Evolutionary conservation across 2,329 filamentous ascomycete species (phyloP), one percentile per base, ranked within the genome.

Genomic region (Ceratocystis colombiana): DNA sequence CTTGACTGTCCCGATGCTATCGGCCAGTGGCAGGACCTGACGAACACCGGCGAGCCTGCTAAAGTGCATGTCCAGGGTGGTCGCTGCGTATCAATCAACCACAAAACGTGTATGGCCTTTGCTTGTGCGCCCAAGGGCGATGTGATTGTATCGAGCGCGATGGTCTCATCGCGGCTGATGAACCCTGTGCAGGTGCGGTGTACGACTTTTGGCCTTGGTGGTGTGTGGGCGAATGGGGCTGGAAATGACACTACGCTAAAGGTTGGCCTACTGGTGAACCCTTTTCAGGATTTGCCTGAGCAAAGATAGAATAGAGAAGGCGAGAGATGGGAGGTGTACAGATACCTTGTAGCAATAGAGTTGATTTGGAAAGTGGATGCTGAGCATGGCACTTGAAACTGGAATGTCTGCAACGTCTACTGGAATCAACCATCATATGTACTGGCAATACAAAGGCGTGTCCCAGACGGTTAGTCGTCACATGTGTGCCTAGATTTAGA

Each of bases 1-100:
- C 33, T 68, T 30, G 66, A 68, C 61, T 68, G 66, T 28, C 66
- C 66, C 28, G 5, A 4, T 7, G 66, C 66, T 50, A 68, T 68
- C 25, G 45, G 64, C 59, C 59, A 59, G 50, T 68, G 66, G 66
- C 25, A 64, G 28, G 61, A 28, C 25, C 64, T 68, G 20, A 61
- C 66, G 5, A 50, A 33, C 50, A 55, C 50, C 7, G 45, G 62
- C n/a, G 33, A 50, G 8, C 10, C 30, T 30, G 50, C 25, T 7
- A 28, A 63, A 4, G 61, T 68, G 5, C 57, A 45, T n/a, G 48
- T 68, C 1, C 33, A 64, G 48, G 48, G 46, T 5, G 66, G 64
- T 41, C 66, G 66, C 25, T 68, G 66, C 12, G 61, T 68, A 28
- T 66, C 66, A 1, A 65, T 66, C 41, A 62, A 63, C 44, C 22